Base-by-base conservation (phyloP, 257 asterid species). In the Rubia yunnanensis region DNA sequence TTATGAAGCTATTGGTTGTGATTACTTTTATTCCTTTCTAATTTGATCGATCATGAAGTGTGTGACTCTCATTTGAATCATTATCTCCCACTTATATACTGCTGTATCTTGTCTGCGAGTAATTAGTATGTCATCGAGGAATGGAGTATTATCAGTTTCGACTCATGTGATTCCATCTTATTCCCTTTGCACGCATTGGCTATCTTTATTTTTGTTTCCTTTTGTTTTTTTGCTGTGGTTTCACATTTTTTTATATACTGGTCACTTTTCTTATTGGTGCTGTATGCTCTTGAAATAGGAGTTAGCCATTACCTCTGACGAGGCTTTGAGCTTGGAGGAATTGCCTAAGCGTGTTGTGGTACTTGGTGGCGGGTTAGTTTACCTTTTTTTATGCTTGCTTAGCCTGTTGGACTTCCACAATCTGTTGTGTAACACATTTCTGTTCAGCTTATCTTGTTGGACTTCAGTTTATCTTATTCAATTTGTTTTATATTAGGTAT, bases 271-370 rank as follows among this genome's bases (percentile, higher is more conserved):
- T 18, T 53, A 34, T 38, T 57, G 46, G 30, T 44, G 44, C 34
- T 52, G n/a, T 68, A 17, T 71, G 39, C 53, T 44, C 22, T 68
- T 67, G 46, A n/a, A 67, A 20, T 68, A 92, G 99, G 99, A 94
- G 73, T 73, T 94, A 70, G 94, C 85, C 49, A 94, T 94, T 73
- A 94, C 99, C n/a, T 94, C 99, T 17, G 99, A 94, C 71, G 99
- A 94, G 76, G 97, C 97, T 64, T 80, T 94, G 88, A 94, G 99
- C 84, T 75, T 94, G 80, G 99, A 94, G 68, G 99, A 90, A 80
- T 80, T 94, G 18, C 99, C 99, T 7, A 94, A 83, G 75, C 91
- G 88, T 73, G 97, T 62, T 73, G 82, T 94, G 74, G 74, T 94
- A 65, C 91, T 86, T 74, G 99, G 99, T 3, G 99, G 83, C 74